Evolutionary conservation across 805 yeast species (phyloP).

Genomic region (Torulaspora quercuum): DNA sequence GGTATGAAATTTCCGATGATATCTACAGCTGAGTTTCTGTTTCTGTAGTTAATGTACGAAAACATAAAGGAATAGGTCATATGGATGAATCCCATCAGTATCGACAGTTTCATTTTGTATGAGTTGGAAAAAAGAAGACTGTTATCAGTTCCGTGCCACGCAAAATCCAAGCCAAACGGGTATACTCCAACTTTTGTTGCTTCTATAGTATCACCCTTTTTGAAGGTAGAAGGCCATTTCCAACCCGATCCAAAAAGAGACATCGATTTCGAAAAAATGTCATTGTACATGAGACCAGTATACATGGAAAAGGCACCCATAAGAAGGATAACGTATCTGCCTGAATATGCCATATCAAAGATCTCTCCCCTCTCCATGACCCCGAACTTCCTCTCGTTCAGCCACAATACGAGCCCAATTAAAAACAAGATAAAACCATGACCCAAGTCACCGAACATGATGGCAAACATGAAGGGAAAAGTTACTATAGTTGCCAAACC

Average conservation of each 20-base stretch:
- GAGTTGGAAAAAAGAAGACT: slow-evolving; percentile 87
- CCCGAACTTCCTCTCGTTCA: slow-evolving; percentile 68
- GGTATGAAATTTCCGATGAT: slow-evolving; percentile 92
- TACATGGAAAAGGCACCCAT: slow-evolving; percentile 97
- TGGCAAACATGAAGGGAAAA: slow-evolving; percentile 97
- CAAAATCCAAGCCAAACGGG: slow-evolving; percentile 82
- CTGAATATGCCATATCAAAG: slow-evolving; percentile 92
- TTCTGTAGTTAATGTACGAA: slow-evolving; percentile 74
- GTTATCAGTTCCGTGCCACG: slow-evolving; percentile 98
- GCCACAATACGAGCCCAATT: slow-evolving; percentile 67
- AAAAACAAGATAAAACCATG: slow-evolving; percentile 83
- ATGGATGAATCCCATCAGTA: slow-evolving; percentile 90
- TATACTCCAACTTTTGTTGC: slow-evolving; percentile 71
- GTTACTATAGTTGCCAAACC: slow-evolving; percentile 93
- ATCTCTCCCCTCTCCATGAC: slow-evolving; percentile 81
- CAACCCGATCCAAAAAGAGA: slow-evolving; percentile 85
- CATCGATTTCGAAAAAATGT: slow-evolving; percentile 88
- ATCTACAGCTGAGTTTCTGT: slow-evolving; percentile 70
- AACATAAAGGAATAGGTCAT: slow-evolving; percentile 88
- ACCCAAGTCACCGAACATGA: slow-evolving; percentile 98
- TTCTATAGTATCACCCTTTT: slow-evolving; percentile 62
- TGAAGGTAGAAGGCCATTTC: slow-evolving; percentile 81
- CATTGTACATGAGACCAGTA: slow-evolving; percentile 92
- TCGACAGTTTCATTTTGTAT: slow-evolving; percentile 94
- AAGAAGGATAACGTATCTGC: slow-evolving; percentile 82